Evolutionary conservation across 2,329 filamentous ascomycete species (phyloP), one percentile per base, ranked within the genome.

Genomic region (Colletotrichum somersetense): DNA sequence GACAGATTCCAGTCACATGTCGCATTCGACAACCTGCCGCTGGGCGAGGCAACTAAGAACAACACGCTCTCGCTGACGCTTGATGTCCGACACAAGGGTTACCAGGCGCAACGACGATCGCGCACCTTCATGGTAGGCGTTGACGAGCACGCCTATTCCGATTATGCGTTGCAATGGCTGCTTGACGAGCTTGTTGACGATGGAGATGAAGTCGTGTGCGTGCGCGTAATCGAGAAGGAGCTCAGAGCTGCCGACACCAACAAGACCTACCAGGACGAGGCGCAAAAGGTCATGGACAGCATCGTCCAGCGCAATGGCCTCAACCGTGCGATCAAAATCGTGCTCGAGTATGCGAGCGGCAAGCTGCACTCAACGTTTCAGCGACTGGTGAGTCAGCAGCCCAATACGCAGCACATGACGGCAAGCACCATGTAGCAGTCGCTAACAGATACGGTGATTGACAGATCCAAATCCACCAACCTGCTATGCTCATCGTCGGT

Each of bases 291-390:
- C 76, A 90, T 97, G 82, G 87, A 93, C 73, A 86, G 89, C 62
- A 94, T 97, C 52, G 90, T 96, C 75, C 86, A 86, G 74, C 96
- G 95, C 83, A 97, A 97, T 77, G 85, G 82, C 12, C 89, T 89
- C 42, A 93, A 96, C 80, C 93, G 93, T 76, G 93, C 95, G 11
- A 93, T 98, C 78, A 95, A 92, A 77, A 85, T 98, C 71, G 89
- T 96, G 63, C 85, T 98, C 69, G 95, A 98, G 81, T 93, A 97
- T 79, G 92, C 94, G 0, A 91, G 97, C 55, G 95, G 95, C 56
- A 97, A 97, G 79, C 89, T 97, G 50, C 93, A 97, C 76, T 92
- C 93, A 62, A 96, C 95, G 20, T 97, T 98, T 75, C 94, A 97
- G 78, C 91, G 93, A 78, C 91, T 97, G 89, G 94, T 97, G 84